Percentiles rank a stretch among this genome's conserved stretches.
These are phyloP conservation scores for Litchi chinensis DNA, from an alignment of 345 rosid genomes.

Conservation along the genomic window DNA sequence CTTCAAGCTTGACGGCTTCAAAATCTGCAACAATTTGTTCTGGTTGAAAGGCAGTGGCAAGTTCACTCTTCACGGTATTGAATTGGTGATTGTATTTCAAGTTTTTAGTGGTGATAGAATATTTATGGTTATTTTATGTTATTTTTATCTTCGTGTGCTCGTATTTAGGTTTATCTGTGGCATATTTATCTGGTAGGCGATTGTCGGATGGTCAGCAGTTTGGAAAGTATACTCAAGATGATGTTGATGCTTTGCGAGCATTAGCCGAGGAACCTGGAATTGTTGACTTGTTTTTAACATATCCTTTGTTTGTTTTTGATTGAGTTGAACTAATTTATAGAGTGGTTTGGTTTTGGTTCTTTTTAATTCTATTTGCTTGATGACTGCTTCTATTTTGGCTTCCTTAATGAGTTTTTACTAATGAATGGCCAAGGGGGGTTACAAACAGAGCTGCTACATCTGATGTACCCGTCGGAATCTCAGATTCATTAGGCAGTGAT, in stretches of 20 bases:
- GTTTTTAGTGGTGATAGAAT: neutral
- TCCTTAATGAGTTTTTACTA: conserved; percentile 67
- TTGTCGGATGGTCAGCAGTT: conserved; percentile 53
- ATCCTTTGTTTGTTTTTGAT: conserved; percentile 57
- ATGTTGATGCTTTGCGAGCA: conserved; percentile 89
- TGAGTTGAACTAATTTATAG: neutral
- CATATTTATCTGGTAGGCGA: conserved; percentile 83
- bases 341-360: neutral
- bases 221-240: conserved; percentile 81
- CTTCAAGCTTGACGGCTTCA: conserved; percentile 81
- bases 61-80: conserved; percentile 66
- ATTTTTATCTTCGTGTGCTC: conserved; percentile 12
- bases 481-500: conserved; percentile 63
- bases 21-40: conserved; percentile 59
- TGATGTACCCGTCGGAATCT: conserved; percentile 53
- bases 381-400: conserved; percentile 18
- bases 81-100: neutral
- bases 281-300: conserved; percentile 79
- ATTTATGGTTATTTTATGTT: neutral
- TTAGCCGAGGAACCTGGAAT: conserved; percentile 87
- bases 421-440: conserved; percentile 91
- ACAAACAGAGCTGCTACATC: conserved; percentile 55
- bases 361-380: neutral
- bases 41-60: conserved; percentile 97
- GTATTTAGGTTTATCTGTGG: conserved; percentile 71